A percentile compares a stretch with the other conserved stretches of the same genome.
Evolutionary conservation across 2,329 filamentous ascomycete species (phyloP).

Genomic region (Boeremia exigua): DNA sequence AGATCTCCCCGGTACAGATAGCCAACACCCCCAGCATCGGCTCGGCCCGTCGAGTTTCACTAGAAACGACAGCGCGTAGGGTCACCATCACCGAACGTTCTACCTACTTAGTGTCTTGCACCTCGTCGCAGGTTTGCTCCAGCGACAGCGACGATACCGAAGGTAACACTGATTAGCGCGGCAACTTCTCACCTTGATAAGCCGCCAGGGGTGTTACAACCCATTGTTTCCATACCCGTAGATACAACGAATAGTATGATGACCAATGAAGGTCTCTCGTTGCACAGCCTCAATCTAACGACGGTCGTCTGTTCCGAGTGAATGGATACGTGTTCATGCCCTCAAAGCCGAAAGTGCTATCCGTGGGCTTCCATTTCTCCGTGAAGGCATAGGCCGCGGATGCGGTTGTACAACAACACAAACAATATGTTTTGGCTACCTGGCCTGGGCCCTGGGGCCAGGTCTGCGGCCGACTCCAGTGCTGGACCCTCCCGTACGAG

Average conservation of each 20-base stretch:
- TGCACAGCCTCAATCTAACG: background rate
- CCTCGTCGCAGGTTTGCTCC: no score
- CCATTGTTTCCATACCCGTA: background rate
- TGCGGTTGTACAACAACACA: constrained; percentile 1
- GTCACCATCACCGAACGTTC: no score
- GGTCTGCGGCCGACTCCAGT: background rate
- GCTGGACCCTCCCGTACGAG: constrained; percentile 4
- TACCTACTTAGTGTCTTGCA: no score
- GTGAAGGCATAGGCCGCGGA: constrained; percentile 7
- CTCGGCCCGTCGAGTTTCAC: background rate
- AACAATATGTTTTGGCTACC: background rate
- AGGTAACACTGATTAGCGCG: no score
- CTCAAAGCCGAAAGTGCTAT: no score
- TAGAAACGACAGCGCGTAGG: background rate
- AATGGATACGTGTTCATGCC: no score
- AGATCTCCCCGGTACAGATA: background rate
- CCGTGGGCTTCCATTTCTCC: constrained; percentile 2
- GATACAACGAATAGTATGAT: constrained; percentile 11
- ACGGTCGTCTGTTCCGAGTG: background rate
- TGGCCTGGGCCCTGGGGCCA: background rate
- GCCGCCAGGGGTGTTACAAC: no score
- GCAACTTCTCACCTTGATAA: no score
- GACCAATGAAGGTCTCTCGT: background rate
- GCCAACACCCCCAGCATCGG: background rate
- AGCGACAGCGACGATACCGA: no score